A percentile compares a stretch with the other conserved stretches of the same genome.
These are phyloP conservation scores for Eimeria praecox DNA, from an alignment of 169 alveolate genomes.

Conservation along the genomic window DNA sequence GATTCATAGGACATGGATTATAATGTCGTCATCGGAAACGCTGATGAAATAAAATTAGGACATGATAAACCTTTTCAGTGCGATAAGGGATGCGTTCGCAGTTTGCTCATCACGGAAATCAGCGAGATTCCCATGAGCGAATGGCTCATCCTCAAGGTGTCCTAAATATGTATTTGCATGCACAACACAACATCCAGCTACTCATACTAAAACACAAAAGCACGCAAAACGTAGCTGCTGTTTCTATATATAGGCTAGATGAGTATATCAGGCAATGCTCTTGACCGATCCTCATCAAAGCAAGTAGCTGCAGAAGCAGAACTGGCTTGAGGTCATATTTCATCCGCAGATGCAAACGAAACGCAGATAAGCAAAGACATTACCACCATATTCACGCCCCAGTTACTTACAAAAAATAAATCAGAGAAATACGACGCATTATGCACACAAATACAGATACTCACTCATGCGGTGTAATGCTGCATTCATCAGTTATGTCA, in stretches of 20 bases:
- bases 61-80: background rate
- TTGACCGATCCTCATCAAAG: slow-evolving; percentile 60
- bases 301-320: slow-evolving; percentile 73
- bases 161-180: background rate
- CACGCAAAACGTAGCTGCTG: background rate
- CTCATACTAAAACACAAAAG: background rate
- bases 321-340: slow-evolving; percentile 63
- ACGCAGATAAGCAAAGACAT: background rate
- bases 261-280: background rate
- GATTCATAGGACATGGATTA: slow-evolving; percentile 58
- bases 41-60: background rate
- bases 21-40: slow-evolving; percentile 33
- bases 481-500: slow-evolving; percentile 26
- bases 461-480: background rate
- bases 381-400: background rate
- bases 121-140: slow-evolving; percentile 75
- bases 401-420: background rate
- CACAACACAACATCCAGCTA: background rate
- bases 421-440: background rate
- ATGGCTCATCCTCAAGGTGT: slow-evolving; percentile 37
- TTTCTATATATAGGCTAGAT: background rate
- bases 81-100: slow-evolving; percentile 76
- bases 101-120: slow-evolving; percentile 69
- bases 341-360: background rate
- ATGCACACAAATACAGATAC: background rate